Base-by-base conservation (phyloP, 1,139 yeast species). In the Yamadazyma mexicana region DNA sequence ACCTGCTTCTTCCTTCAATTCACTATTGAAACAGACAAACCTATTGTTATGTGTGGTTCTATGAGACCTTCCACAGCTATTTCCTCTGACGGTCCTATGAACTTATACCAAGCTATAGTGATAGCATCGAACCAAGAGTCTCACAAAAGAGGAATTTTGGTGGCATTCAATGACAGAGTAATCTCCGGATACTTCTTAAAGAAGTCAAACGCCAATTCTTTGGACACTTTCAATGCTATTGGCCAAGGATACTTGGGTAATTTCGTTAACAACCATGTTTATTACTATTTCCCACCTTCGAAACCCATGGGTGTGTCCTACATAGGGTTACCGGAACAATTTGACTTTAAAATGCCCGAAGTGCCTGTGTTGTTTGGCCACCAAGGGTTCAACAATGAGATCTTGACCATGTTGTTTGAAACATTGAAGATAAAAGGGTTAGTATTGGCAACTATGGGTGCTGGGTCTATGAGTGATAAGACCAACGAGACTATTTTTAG, bases 11-110 rank as follows among this genome's bases (percentile, higher is more conserved):
- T 82, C 55, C 62, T 82, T 33, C 86, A 81, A 49, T 64, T 77
- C 43, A 77, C 86, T 3, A 62, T 81, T 27, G 71, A 75, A 42
- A 69, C 80, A 27, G 66, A 67, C 36, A 77, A 79, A 42, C 87
- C 87, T 2, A 75, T 82, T 37, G 87, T 81, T 4, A 62, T 82
- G 56, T 81, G 86, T 43, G 88, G 88, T 1, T 77, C 84, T 2
- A 82, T 82, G 88, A 69, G 88, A 50, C 88, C 88, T 1, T 77
- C 83, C 7, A 79, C 86, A 2, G 79, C 83, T 24, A 75, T 82
- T 35, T 79, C 85, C 2, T 79, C 85, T 5, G 88, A 82, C 54
- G 87, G 87, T 1, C 83, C 86, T 5, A 81, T 82, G 82, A 82
- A 82, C 56, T 61, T 82, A 42, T 82, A 81, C 54, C 87, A 82